Evolutionary conservation across 2,329 filamentous ascomycete species (phyloP).

Genomic region (Aspergillus ustus): DNA sequence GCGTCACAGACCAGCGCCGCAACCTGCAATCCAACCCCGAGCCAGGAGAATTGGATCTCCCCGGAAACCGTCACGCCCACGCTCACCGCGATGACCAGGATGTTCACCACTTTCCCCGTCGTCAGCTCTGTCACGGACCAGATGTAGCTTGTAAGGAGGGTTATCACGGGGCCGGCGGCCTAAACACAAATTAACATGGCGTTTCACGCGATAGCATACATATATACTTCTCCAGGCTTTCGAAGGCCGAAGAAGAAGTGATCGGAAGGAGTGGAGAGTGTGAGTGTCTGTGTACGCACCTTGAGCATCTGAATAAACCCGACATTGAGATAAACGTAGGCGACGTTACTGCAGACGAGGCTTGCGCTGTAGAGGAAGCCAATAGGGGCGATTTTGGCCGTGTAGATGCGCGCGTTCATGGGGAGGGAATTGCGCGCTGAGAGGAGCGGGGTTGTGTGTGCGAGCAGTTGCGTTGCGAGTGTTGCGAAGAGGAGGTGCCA

Average conservation of each 20-base stretch:
- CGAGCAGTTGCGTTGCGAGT: constrained; percentile 86
- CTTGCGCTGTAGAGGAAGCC: constrained; percentile 92
- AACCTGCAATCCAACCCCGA: constrained; percentile 68
- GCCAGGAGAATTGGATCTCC: constrained; percentile 78
- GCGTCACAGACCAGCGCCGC: constrained; percentile 78
- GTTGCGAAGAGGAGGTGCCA: constrained; percentile 92
- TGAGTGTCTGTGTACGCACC: too few species aligned
- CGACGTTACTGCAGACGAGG: constrained; percentile 92
- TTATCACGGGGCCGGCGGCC: constrained; percentile 92
- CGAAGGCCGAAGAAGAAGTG: neutral
- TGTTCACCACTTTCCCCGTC: constrained; percentile 81
- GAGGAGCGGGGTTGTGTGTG: constrained; percentile 81
- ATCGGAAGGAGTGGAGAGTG: too few species aligned
- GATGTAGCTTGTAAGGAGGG: constrained; percentile 82
- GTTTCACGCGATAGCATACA: too few species aligned
- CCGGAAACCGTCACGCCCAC: constrained; percentile 89
- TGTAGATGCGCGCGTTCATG: constrained; percentile 89
- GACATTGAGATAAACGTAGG: constrained; percentile 90
- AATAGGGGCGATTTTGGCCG: constrained; percentile 90
- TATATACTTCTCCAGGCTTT: neutral
- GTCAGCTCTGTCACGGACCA: constrained; percentile 80
- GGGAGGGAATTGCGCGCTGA: constrained; percentile 90
- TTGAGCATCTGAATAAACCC: constrained; percentile 99
- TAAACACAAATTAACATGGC: constrained; percentile 36
- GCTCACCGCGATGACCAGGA: constrained; percentile 88